Evolutionary conservation across 164 flowering plant genomes (phyloP), one percentile per base, ranked within the genome.

Genomic region (Nymphaea thermarum): DNA sequence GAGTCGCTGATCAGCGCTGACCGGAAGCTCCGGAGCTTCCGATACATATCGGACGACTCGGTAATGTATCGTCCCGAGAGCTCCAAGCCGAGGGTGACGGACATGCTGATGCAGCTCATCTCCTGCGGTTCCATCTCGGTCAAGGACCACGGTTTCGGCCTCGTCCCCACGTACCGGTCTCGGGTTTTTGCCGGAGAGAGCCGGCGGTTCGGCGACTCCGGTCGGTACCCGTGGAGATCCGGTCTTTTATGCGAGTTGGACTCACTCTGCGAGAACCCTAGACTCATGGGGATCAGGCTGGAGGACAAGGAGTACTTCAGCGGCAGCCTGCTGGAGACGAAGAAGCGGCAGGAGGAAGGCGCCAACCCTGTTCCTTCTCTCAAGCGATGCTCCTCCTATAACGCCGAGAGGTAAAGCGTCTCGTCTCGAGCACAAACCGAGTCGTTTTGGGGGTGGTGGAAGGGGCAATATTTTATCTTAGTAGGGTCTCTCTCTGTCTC

Each of bases 251-350:
- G 94, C 66, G 98, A 89, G 70, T 76, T 85, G 63, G 96, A 94
- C 67, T 79, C 85, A 70, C 57, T 88, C 47, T 72, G 86, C 3
- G 93, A 87, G 44, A 88, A 84, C 77, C 86, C 96, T 3, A 82
- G 85, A 72, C 43, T 82, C 63, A 81, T 82, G 87, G 80, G 91
- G 41, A 64, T 87, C 76, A 86, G 80, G 72, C 43, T 91, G 71
- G 96, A 91, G 71, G 95, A 88, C 63, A 90, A 91, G 71, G 99
- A 90, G 71, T 90, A 90, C 73, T 90, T 95, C 69, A 92, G 98
- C 77, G 97, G 96, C 63, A 92, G 96, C 79, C 77, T 95, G 77
- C 76, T 87, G 64, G 98, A 91, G 80, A 83, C 87, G n/a, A 92
- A 80, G 65, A 74, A 76, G 71, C 79, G 75, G n/a, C 80, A 80